Base-by-base conservation (phyloP, 257 asterid genomes). In the Ballota nigra region DNA sequence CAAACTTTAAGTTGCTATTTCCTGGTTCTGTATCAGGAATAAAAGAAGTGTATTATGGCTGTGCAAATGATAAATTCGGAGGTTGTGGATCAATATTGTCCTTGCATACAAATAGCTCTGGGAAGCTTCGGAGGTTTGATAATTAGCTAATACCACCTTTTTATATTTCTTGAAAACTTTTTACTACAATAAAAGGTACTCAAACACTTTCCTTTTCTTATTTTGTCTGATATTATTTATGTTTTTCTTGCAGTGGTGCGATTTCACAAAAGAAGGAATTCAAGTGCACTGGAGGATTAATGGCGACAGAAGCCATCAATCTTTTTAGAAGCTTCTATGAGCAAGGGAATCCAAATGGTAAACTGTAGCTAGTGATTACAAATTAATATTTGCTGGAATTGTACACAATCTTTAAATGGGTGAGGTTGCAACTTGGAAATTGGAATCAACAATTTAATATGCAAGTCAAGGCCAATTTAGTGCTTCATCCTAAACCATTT, bases 1-100 rank as follows among this genome's bases (percentile, higher is more conserved):
- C 9, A 8, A 72, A 71, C 62, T 55, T 70, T 69, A n/a, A 18
- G 36, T 24, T 22, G 13, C 60, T 75, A 66, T 64, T 45, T 29
- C 53, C 34, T 70, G 76, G 73, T 77, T 43, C 74, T 53, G 53
- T 23, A 66, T 66, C 81, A 87, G 94, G 96, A 67, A 78, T 89
- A 66, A 80, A 80, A 70, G 90, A 88, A 79, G 96, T 88, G 62
- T 89, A 73, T 75, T 89, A 84, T 75, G 98, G 98, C 55, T 95
- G 99, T 77, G 88, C 82, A 60, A 92, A 95, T 79, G 99, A 95
- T 72, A 95, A 88, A 80, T 95, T 95, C 58, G 99, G 99, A 73
- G 98, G 97, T 43, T 95, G 98, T 82, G 98, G 99, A 74, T 95
- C 98, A 4, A 80, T 92, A 73, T 73, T 95, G 78, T 87, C 97